These are phyloP conservation scores for Rhizophora apiculata DNA, from an alignment of 345 rosid species.

Conservation along the genomic window DNA sequence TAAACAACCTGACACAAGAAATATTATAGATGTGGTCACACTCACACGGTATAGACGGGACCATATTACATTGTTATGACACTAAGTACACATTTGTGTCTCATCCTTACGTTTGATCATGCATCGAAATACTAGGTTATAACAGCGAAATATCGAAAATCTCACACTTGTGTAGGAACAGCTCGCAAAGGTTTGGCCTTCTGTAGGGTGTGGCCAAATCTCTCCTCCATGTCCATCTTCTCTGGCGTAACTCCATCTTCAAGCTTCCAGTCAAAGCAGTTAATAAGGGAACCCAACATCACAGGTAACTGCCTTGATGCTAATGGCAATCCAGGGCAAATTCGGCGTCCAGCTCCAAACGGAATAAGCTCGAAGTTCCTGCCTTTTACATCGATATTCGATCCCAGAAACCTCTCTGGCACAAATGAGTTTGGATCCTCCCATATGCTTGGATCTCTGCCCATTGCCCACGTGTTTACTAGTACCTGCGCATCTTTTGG, in stretches of 20 bases:
- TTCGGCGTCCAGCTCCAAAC: slow-evolving; percentile 43
- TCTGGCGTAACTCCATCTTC: slow-evolving; percentile 27
- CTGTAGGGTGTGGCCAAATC: slow-evolving; percentile 30
- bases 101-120: too few species aligned
- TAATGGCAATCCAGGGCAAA: slow-evolving; percentile 45
- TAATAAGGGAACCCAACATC: slow-evolving; percentile 39
- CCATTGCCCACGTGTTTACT: slow-evolving; percentile 51
- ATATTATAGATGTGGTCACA: too few species aligned
- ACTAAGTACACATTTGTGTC: too few species aligned
- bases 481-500: slow-evolving; percentile 42
- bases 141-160: not conserved
- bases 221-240: slow-evolving; percentile 36
- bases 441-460: slow-evolving; percentile 42
- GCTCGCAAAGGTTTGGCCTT: slow-evolving; percentile 38
- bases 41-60: too few species aligned
- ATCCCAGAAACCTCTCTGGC: slow-evolving; percentile 47
- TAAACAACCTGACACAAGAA: too few species aligned
- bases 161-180: slow-evolving; percentile 8
- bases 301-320: slow-evolving; percentile 38
- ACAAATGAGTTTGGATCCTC: slow-evolving; percentile 25
- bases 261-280: slow-evolving; percentile 44
- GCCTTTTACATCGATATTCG: slow-evolving; percentile 33
- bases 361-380: slow-evolving; percentile 37
- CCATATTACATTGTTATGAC: too few species aligned
- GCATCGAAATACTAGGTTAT: too few species aligned